Base-by-base conservation (phyloP, 345 rosid genomes). In the Euclidium syriacum region DNA sequence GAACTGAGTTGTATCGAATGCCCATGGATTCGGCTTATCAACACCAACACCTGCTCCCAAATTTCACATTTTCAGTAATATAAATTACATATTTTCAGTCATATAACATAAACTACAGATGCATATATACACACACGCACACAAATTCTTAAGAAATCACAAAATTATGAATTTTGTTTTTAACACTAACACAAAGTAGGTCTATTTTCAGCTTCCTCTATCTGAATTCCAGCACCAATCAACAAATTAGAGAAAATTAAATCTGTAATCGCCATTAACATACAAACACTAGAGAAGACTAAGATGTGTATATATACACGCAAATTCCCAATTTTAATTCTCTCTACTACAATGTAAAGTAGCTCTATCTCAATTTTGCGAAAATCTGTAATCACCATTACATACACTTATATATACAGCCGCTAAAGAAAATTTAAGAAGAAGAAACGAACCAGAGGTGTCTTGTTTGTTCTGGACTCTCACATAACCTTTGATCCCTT, bases 21-120 rank as follows among this genome's bases (percentile, higher is more conserved):
- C 97, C 99, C 97, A 94, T 2, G 80, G 81, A 56, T 87, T 94
- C 2, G 88, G 95, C 85, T 94, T 94, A 56, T 90, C 96, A 15
- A 81, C 14, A 10, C 99, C 97, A 74, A 94, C 80, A 52, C 99
- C 99, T 87, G 76, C 62, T 57, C 75, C 22, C 44, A 50, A 50
- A 24, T 32, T 30, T n/a, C 0, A 29, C 34, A 10, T 1, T 4
- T 44, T 34, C 6, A 70, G 7, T 5, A 19, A 0, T 8, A 33
- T 5, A n/a, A 49, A n/a, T n/a, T n/a, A n/a, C 0, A 29, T 34
- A 10, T 1, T 4, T 44, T 34, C 6, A 70, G 7, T 5, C 26
- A 0, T 8, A 33, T 5, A n/a, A 49, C 43, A 26, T 48, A 71
- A 68, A 67, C 16, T 52, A 40, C n/a, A 11, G 6, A 50, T 62